Base-by-base conservation (phyloP, 2,329 filamentous ascomycete genomes). In the Alternaria dauci region DNA sequence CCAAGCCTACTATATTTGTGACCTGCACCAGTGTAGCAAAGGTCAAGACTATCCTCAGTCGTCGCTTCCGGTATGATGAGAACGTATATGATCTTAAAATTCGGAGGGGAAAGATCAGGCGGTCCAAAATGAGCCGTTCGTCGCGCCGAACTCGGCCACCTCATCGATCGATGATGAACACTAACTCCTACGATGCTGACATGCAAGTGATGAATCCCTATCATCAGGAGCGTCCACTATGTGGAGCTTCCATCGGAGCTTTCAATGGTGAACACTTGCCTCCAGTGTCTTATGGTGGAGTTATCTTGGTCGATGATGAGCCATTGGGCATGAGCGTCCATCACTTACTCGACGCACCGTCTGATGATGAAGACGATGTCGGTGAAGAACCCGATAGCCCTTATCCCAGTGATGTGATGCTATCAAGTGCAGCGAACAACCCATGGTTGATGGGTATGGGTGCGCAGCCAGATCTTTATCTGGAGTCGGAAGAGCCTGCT, bases 311-410 rank as follows among this genome's bases (percentile, higher is more conserved):
- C 2, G 93, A 98, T 73, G 88, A 91, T 56, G 89, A 91, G 76
- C 88, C 92, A 0, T 95, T 93, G 71, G 94, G 94, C 12, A 95
- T 98, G 92, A 97, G 93, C 23, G 94, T 98, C 0, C 94, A 98
- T 73, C 94, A 98, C 77, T 94, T 98, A 88, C 87, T 98, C 2
- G 94, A 97, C 70, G 80, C 82, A 12, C 82, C 86, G 11, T 86
- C 85, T 59, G 78, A 82, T 44, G 84, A 86, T 43, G 84, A 86
- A 38, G 80, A 78, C 4, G 80, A 82, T 5, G 75, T 73, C 28
- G 77, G 76, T 14, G 81, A 80, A 9, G 76, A 78, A 16, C 74
- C 77, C 43, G 59, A 58, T 16, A 67, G 69, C 51, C 68, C 69
- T 8, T 63, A 66, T 43, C 67, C 69, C 30, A 71, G 71, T 38